These are phyloP conservation scores for Cantharellus cinnabarinus DNA, from an alignment of 768 basidiomycete genomes.

Conservation along the genomic window DNA sequence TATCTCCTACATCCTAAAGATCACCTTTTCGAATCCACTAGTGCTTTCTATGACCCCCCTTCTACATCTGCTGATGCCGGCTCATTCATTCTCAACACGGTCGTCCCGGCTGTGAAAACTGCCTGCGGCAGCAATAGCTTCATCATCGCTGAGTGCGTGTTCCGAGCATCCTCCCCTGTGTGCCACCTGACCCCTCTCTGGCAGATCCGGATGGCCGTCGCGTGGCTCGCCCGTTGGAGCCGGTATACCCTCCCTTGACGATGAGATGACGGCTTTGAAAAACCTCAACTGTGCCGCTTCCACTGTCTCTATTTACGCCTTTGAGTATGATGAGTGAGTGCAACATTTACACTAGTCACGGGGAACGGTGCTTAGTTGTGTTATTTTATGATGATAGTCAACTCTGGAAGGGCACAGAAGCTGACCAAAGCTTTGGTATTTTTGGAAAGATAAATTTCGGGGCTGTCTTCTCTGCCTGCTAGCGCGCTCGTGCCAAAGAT, in stretches of 20 bases:
- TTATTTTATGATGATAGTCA: not conserved
- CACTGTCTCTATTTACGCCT: conserved; percentile 1
- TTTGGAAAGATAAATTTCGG: not conserved
- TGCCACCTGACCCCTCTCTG: not conserved
- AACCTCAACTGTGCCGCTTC: conserved; percentile 5
- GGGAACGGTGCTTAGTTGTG: not conserved
- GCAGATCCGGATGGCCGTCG: conserved; percentile 4
- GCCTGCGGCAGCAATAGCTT: conserved; percentile 2
- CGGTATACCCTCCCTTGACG: not conserved
- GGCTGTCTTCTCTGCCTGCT: not conserved
- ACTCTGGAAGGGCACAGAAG: not conserved
- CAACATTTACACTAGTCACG: not conserved
- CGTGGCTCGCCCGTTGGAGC: not conserved
- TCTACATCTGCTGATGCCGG: not conserved
- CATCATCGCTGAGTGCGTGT: conserved; percentile 2
- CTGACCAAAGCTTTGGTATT: not conserved
- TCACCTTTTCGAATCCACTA: not conserved
- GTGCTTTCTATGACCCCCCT: conserved; percentile 3
- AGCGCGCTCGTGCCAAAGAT: not conserved
- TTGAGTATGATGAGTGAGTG: conserved; percentile 4
- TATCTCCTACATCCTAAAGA: not conserved
- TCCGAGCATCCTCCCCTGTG: not conserved
- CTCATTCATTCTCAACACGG: conserved; percentile 1
- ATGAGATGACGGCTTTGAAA: conserved; percentile 2
- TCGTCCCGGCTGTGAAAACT: not conserved